Base-by-base conservation (phyloP, 2,329 filamentous ascomycete genomes). In the Fusarium sp. region DNA sequence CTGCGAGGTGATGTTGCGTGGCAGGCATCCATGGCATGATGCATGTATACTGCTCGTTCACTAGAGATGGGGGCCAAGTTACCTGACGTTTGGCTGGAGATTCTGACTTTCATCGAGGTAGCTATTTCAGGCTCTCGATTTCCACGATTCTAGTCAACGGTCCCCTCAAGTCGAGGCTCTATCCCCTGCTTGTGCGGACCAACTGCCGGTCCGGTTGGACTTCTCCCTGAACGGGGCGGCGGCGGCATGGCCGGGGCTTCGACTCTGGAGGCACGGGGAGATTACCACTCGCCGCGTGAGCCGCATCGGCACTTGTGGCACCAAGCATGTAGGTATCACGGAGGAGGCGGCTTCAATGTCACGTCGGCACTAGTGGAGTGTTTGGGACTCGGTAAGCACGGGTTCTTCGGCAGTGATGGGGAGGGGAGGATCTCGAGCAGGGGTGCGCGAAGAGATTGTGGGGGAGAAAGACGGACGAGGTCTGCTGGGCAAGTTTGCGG, bases 371-470 rank as follows among this genome's bases (percentile, higher is more conserved):
- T 29, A 57, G 54, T 71, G 59, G 61, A 47, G 61, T 38, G 60
- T 45, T 45, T 40, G 42, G 52, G 52, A 33, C 18, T 54, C 58
- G 42, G 42, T 56, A 45, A 73, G 59, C 58, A 69, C 59, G 29
- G 65, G 36, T 50, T 72, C 25, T n/a, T 71, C 65, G 72, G 71
- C 68, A 74, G 60, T 71, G 33, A 61, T 47, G 20, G 42, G 33
- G 45, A 13, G 27, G 31, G 27, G 47, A n/a, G n/a, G 36, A 47
- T 25, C 42, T 29, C 25, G 20, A 40, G 29, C 54, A 36, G 33
- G 54, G 54, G 31, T n/a, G 31, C 16, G 13, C 9, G 38, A 60
- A 47, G 31, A 58, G 56, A 61, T 36, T 20, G 54, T 64, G 59
- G 61, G 63, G 65, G 54, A 56, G 68, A 35, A 47, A 40, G 25